Conservation (phyloP, 129 eudicot genomes). For the Flaveria ramosissima region DNA sequence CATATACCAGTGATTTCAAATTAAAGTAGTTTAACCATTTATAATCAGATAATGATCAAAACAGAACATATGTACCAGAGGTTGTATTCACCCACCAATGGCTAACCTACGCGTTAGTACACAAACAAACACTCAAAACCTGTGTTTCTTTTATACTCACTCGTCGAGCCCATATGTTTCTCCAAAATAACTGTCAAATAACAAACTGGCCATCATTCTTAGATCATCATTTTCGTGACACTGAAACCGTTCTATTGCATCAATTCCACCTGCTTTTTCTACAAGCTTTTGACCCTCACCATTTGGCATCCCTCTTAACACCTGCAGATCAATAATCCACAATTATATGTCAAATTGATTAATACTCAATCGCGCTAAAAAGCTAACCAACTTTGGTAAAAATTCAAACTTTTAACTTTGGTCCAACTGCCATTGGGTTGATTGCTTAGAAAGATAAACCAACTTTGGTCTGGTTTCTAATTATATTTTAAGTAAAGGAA, state of each 20-base stretch:
- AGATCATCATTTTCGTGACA: slow-evolving; percentile 89
- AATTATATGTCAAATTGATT: slow-evolving; percentile 2
- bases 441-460: background rate
- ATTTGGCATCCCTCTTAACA: slow-evolving; percentile 89
- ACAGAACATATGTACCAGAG: slow-evolving; percentile 15
- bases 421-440: background rate
- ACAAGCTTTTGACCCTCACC: slow-evolving; percentile 91
- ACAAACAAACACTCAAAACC: slow-evolving; percentile 9
- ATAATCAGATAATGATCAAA: slow-evolving; percentile 7
- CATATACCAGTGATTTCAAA: background rate
- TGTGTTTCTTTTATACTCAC: slow-evolving; percentile 35
- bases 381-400: background rate
- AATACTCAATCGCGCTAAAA: background rate
- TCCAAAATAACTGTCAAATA: slow-evolving; percentile 86
- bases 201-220: slow-evolving; percentile 72
- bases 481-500: background rate
- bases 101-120: slow-evolving; percentile 26
- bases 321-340: slow-evolving; percentile 40
- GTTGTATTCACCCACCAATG: slow-evolving; percentile 19
- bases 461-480: background rate
- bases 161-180: slow-evolving; percentile 83
- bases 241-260: slow-evolving; percentile 87
- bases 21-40: slow-evolving; percentile 7
- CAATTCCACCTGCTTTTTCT: slow-evolving; percentile 93
- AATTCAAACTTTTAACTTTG: background rate